Conservation (phyloP, 2,329 filamentous ascomycete species). For the Diaporthe citrichinensis region DNA sequence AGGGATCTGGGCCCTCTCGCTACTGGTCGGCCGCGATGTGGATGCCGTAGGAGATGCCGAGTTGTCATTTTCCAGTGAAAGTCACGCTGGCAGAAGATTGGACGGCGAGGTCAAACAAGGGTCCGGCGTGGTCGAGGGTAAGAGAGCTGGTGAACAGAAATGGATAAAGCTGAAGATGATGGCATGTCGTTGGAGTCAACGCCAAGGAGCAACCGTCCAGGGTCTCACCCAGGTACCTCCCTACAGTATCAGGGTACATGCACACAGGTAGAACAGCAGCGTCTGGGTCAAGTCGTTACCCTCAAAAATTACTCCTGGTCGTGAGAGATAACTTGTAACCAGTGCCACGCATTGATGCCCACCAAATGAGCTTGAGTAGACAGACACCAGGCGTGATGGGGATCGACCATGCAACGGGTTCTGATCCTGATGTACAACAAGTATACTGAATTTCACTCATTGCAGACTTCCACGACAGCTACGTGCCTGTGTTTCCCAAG, state of each 20-base stretch:
- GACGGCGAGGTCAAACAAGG: background rate
- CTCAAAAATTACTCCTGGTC: background rate
- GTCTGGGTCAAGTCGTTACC: background rate
- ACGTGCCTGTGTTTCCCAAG: background rate
- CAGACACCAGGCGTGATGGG: background rate
- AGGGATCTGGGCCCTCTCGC: background rate
- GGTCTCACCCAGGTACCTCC: background rate
- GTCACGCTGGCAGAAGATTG: background rate
- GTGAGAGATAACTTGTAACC: background rate
- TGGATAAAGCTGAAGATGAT: conserved; percentile 14
- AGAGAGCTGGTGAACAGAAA: conserved; percentile 21
- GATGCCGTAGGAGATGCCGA: conserved; percentile 13
- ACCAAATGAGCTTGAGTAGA: background rate
- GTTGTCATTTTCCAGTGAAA: background rate
- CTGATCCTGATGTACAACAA: background rate
- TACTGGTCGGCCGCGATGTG: conserved; percentile 17
- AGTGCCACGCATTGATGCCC: background rate
- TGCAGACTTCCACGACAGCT: background rate
- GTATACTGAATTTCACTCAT: background rate
- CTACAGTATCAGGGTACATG: background rate
- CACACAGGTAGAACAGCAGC: background rate
- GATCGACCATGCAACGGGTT: background rate
- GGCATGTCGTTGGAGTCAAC: conserved; percentile 10
- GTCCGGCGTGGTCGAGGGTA: background rate
- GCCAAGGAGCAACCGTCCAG: background rate